Evolutionary conservation across 2,329 filamentous ascomycete species (phyloP).

Genomic region (Talaromyces islandicus): DNA sequence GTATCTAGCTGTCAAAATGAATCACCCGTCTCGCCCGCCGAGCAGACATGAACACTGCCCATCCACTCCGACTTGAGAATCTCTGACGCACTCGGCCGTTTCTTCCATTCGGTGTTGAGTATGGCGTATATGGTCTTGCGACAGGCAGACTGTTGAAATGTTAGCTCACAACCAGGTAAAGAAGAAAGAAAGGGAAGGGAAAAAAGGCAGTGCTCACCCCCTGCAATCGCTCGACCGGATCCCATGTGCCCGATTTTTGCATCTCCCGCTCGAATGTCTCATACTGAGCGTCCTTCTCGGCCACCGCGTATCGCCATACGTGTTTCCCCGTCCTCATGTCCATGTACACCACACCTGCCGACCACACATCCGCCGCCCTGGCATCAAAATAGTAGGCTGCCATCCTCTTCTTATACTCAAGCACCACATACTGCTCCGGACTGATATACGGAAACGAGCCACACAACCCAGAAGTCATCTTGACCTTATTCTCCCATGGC

Average conservation of each 20-base stretch:
- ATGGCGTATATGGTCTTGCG: conserved; percentile 94
- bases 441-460: conserved; percentile 87
- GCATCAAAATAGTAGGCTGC: conserved; percentile 65
- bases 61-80: conserved; percentile 90
- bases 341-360: conserved; percentile 91
- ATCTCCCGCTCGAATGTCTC: conserved; percentile 76
- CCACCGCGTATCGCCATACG: conserved; percentile 82
- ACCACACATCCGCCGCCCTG: conserved; percentile 87
- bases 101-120: conserved; percentile 73
- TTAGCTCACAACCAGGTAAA: not conserved
- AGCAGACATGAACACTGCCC: conserved; percentile 81
- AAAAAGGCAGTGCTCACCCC: conserved; percentile 53
- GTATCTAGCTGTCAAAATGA: not conserved
- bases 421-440: conserved; percentile 67
- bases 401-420: conserved; percentile 45
- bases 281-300: conserved; percentile 84
- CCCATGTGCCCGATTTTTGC: conserved; percentile 77
- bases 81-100: conserved; percentile 78
- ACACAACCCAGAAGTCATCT: conserved; percentile 88
- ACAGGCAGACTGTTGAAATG: conserved; percentile 62
- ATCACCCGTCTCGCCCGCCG: conserved; percentile 72
- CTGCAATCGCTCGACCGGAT: conserved; percentile 71
- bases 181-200: not conserved
- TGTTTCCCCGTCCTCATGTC: conserved; percentile 86
- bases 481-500: conserved; percentile 86